Evolutionary conservation across 768 basidiomycete genomes (phyloP), one percentile per base, ranked within the genome.

Genomic region (Boletus subcaerulescens): DNA sequence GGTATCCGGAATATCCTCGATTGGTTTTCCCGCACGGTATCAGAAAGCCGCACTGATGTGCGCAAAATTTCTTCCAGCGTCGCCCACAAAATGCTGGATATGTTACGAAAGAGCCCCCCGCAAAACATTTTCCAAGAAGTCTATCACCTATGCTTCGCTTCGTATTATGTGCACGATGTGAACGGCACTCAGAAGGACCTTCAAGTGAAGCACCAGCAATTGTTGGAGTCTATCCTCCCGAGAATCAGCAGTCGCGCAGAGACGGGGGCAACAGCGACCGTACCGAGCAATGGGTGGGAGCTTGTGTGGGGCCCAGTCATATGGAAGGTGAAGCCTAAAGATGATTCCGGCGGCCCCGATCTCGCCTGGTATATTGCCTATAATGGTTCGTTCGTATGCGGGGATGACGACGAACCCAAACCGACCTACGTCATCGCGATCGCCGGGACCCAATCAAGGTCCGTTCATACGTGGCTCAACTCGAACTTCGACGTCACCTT

Each of bases 281-380:
- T 18, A 14, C 18, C 13, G 20, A 35, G 12, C 8, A 11, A 14
- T 14, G 33, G 38, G 22, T 60, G 58, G 60, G 17, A 29, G 14
- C 40, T 60, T 7, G 53, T 43, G 7, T 60, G 60, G 60, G 58
- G 60, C 14, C 60, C 58, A 17, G 50, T 50, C 29, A 20, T 56
- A 1, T 59, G 43, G 43, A 61, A 61, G 40, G 13, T 17, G 12
- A 15, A 15, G 38, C 39, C 26, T 3, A n/a, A 31, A 3, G 48
- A 49, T 11, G 29, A 39, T 31, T 29, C 38, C 3, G 48, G 46
- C 17, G 55, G 55, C 8, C 58, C 55, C 8, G 55, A 57, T 10
- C 47, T 52, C 18, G 35, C 47, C 24, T 59, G 60, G 53, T 61
- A 45, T 48, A 32, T 60, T 17, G 60, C 58, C 15, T 24, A 47